Base-by-base conservation (phyloP, 2,329 filamentous ascomycete genomes). In the Penicillium sp. region DNA sequence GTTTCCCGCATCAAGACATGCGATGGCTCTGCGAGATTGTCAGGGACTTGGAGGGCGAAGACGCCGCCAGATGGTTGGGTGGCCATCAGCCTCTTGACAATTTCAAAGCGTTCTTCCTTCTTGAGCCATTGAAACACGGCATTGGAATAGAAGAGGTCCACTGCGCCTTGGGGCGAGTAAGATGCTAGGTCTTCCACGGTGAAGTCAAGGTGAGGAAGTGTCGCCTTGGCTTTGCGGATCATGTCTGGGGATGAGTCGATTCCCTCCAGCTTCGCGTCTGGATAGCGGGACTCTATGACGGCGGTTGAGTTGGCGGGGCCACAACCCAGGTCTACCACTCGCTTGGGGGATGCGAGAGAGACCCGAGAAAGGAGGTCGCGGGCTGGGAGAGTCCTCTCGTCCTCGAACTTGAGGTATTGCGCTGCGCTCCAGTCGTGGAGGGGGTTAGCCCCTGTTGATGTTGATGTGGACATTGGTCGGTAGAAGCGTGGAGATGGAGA, bases 61-160 rank as follows among this genome's bases (percentile, higher is more conserved):
- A 80, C 77, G 24, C 77, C 78, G 2, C 81, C 80, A 0, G 72
- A 43, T 0, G 58, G 40, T 30, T 80, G 73, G 0, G 64, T 62
- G 0, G 60, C 18, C 2, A 86, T 64, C 2, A 84, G 65, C 0
- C 71, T 66, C 8, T 63, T 67, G 4, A 85, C 67, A 1, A 77
- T 70, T 0, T 68, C 65, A 6, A 85, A 69, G 0, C 82, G 79
- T 0, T 73, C 61, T 0, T 63, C 58, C 1, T 52, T 54, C 0
- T 74, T 70, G 3, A 86, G 67, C 83, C 83, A 86, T 50, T 86
- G 83, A 51, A 85, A 78, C 2, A 81, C 80, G 0, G 83, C 82
- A 51, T 85, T 86, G 40, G 76, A 78, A 60, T 82, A 83, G 41
- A 82, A 65, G 0, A 86, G 61, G 36, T 81, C 77, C 2, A 66